These are phyloP conservation scores for Asterella californica DNA, from an alignment of 225 moss, liverwort and hornwort genomes.

Conservation along the genomic window DNA sequence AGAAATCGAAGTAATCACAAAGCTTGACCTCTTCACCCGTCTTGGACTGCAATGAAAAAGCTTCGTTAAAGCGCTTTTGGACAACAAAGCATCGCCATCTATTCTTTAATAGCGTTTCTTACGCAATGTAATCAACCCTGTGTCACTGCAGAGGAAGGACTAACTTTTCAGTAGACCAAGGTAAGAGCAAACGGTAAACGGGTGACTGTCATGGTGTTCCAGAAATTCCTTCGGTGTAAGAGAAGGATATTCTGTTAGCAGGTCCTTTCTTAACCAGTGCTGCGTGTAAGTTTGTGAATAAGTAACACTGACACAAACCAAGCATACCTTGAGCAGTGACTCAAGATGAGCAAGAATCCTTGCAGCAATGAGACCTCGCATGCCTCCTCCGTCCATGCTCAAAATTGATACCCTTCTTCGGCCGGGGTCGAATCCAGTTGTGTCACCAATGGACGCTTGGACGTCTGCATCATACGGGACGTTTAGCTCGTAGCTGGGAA, in stretches of 20 bases:
- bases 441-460: background rate
- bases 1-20: conserved; percentile 86
- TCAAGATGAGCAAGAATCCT: conserved; percentile 76
- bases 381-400: conserved; percentile 96
- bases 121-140: background rate
- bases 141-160: background rate
- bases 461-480: background rate
- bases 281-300: background rate
- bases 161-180: background rate
- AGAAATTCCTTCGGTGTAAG: background rate
- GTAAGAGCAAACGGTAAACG: background rate
- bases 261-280: background rate
- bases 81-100: conserved; percentile 1
- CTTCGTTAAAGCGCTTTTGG: background rate
- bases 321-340: conserved; percentile 58
- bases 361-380: conserved; percentile 92
- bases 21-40: conserved; percentile 56
- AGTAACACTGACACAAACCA: background rate
- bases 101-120: background rate
- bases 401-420: conserved; percentile 45
- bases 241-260: background rate
- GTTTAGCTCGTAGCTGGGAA: conserved; percentile 19
- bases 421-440: conserved; percentile 24
- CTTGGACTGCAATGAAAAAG: conserved; percentile 51
- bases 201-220: background rate